Conservation (phyloP, 306 rosid species). For the Crataegus laevigata region DNA sequence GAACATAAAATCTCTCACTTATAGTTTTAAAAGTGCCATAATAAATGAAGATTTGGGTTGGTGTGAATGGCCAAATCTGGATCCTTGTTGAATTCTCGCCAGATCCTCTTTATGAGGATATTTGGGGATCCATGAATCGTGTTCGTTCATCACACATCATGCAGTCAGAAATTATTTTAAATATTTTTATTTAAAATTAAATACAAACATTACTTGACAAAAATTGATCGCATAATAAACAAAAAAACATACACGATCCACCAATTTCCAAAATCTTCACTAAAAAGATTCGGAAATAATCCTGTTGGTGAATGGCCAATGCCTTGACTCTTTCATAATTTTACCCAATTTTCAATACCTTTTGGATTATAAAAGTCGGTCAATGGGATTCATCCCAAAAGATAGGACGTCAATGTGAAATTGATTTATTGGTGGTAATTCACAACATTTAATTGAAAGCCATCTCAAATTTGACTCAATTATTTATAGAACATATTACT, state of each 20-base stretch:
- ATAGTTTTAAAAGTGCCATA: neutral
- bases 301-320: neutral
- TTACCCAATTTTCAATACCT: neutral
- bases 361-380: neutral
- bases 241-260: rapidly evolving
- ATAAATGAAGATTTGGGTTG: neutral
- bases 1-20: no score
- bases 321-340: neutral
- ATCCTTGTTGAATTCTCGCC: no score
- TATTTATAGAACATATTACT: no score
- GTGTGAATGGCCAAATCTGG: neutral
- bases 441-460: no score
- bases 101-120: no score
- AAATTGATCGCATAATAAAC: rapidly evolving
- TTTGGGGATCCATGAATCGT: rapidly evolving
- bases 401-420: neutral
- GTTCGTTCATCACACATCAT: rapidly evolving
- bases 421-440: no score
- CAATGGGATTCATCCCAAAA: neutral
- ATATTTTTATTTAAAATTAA: no score
- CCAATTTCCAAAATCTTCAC: rapidly evolving
- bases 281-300: no score
- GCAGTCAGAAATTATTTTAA: no score
- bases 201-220: no score
- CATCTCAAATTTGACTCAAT: no score